phyloP scores from a whole-genome alignment of 176 grass and related monocot genomes.

The Rhynchospora breviuscula region DNA sequence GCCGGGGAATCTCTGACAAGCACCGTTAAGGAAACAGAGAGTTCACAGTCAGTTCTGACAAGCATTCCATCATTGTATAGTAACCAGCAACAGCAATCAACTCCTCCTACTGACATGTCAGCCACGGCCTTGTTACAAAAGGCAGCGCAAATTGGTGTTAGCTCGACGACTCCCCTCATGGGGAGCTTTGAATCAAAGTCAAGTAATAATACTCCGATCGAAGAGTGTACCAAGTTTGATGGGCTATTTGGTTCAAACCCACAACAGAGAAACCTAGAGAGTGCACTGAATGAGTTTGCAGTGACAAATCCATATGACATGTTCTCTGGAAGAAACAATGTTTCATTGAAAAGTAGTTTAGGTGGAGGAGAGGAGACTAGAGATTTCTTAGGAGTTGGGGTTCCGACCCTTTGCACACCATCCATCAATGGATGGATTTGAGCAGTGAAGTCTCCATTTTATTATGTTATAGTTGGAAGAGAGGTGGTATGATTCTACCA shows the following conservation, averaged over 20 bases:
- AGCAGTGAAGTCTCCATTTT: neutral
- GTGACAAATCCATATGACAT: conserved; percentile 42
- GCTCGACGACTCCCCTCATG: conserved; percentile 16
- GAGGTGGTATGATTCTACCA: conserved; percentile 21
- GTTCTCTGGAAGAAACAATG: conserved; percentile 29
- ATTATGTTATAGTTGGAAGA: conserved; percentile 25
- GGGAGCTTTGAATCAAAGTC: conserved; percentile 30
- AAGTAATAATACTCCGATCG: neutral
- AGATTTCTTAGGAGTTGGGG: conserved; percentile 85
- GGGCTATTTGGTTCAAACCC: conserved; percentile 25
- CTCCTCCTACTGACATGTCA: conserved; percentile 48
- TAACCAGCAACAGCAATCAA: conserved; percentile 36
- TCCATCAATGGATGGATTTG: conserved; percentile 71
- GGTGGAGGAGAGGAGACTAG: conserved; percentile 55
- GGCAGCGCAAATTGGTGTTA: conserved; percentile 65
- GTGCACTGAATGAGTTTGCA: conserved; percentile 28
- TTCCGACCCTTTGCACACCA: conserved; percentile 63
- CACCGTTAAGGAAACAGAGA: neutral
- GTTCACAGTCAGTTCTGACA: conserved; percentile 24
- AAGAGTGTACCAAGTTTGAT: conserved; percentile 39
- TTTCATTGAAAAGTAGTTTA: conserved; percentile 32
- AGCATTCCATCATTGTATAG: conserved; percentile 59
- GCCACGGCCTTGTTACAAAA: conserved; percentile 79
- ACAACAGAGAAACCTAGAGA: conserved; percentile 21
- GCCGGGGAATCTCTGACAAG: conserved; percentile 36